Evolutionary conservation across 2,329 filamentous ascomycete species (phyloP).

Genomic region (Cryphonectria naterciae): DNA sequence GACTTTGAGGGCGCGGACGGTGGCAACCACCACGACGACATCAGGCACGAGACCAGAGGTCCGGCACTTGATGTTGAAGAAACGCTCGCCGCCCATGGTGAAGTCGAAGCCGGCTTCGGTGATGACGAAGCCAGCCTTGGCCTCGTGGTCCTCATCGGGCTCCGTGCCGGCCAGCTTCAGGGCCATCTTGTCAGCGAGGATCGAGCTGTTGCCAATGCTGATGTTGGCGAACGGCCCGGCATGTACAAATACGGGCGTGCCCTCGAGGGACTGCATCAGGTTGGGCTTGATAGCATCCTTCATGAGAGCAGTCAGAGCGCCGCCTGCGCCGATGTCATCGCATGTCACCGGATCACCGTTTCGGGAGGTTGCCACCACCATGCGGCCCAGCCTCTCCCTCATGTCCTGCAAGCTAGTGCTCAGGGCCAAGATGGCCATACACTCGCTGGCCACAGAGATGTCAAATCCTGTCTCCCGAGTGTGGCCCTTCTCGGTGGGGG

Average conservation of each 20-base stretch:
- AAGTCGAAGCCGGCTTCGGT: constrained; percentile 99
- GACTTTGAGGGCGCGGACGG: constrained; percentile 93
- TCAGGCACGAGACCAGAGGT: constrained; percentile 91
- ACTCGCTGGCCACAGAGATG: constrained; percentile 96
- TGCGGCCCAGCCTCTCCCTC: constrained; percentile 88
- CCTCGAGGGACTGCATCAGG: constrained; percentile 96
- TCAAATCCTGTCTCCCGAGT: constrained; percentile 92
- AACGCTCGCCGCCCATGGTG: constrained; percentile 98
- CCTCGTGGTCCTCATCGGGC: constrained; percentile 79
- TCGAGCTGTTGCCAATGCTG: constrained; percentile 93
- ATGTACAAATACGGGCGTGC: constrained; percentile 96
- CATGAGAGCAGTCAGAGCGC: constrained; percentile 92
- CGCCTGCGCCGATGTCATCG: constrained; percentile 91
- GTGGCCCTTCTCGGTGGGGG: constrained; percentile 87
- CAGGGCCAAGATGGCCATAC: constrained; percentile 96
- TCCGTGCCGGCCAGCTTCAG: constrained; percentile 96
- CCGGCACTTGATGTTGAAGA: constrained; percentile 99
- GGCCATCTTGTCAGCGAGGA: constrained; percentile 92
- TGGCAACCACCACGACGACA: constrained; percentile 92
- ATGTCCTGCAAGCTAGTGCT: constrained; percentile 87
- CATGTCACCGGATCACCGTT: constrained; percentile 90
- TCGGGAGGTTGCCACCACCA: constrained; percentile 90
- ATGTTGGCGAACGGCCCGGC: constrained; percentile 98
- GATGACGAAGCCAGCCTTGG: constrained; percentile 89
- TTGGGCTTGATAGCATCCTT: constrained; percentile 97